A percentile compares a stretch with the other conserved stretches of the same genome.
Conservation (phyloP, 2,329 filamentous ascomycete genomes). For the Paracorniculantispora psalliotae region DNA sequence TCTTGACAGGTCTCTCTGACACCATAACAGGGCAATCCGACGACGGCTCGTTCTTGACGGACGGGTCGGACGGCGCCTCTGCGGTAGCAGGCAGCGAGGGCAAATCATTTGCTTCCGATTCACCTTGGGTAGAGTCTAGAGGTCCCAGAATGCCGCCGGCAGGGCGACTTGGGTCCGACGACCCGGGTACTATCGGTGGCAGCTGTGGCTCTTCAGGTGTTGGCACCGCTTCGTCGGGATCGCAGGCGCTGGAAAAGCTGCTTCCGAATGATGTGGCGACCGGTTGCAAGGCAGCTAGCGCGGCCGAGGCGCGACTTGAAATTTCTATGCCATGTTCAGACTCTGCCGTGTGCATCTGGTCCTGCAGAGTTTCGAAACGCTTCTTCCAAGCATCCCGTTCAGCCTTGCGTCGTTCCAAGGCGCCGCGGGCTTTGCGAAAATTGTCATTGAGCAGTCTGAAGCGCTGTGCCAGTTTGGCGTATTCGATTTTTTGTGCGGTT, state of each 20-base stretch:
- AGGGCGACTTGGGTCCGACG: slow-evolving; percentile 12
- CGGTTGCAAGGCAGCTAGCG: background rate
- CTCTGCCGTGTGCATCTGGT: slow-evolving; percentile 39
- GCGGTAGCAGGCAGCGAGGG: slow-evolving; percentile 18
- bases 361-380: slow-evolving; percentile 39
- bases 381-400: slow-evolving; percentile 41
- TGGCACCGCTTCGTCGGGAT: slow-evolving; percentile 10
- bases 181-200: slow-evolving; percentile 22
- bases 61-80: slow-evolving; percentile 10
- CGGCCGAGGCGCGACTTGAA: slow-evolving; percentile 7
- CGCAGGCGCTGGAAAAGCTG: slow-evolving; percentile 10
- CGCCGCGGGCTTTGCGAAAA: slow-evolving; percentile 36
- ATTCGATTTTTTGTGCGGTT: slow-evolving; percentile 27
- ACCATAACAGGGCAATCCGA: slow-evolving; percentile 49
- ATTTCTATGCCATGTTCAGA: slow-evolving; percentile 31
- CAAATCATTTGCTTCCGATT: slow-evolving; percentile 21
- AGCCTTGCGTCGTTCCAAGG: slow-evolving; percentile 35
- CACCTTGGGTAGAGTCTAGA: slow-evolving; percentile 26
- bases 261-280: background rate
- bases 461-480: slow-evolving; percentile 33
- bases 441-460: slow-evolving; percentile 37
- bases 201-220: slow-evolving; percentile 20
- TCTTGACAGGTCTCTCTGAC: slow-evolving; percentile 45
- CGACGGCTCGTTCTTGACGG: slow-evolving; percentile 47
- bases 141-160: slow-evolving; percentile 6